A percentile compares a stretch with the other conserved stretches of the same genome.
Evolutionary conservation across 345 rosid genomes (phyloP).

Genomic region (Cardamine occulta): DNA sequence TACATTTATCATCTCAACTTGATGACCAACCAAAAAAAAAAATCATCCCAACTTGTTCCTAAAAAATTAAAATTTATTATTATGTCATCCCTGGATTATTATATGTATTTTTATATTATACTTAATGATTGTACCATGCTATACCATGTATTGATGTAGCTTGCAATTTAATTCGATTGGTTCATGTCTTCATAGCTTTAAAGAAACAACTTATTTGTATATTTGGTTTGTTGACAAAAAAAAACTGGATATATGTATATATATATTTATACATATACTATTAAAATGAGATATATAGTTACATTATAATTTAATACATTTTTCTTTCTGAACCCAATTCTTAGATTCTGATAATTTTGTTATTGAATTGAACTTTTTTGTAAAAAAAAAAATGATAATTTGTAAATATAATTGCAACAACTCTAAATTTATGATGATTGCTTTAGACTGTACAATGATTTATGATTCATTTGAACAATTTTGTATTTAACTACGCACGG

Average conservation of each 20-base stretch:
- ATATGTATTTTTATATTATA: not conserved
- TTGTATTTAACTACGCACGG: too few relatives aligned
- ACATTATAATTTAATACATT: too few relatives aligned
- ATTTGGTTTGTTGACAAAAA: not conserved
- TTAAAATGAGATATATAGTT: too few relatives aligned
- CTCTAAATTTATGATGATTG: too few relatives aligned
- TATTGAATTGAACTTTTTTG: too few relatives aligned
- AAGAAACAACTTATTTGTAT: not conserved
- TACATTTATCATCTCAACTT: conserved; percentile 32
- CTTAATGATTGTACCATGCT: conserved; percentile 19
- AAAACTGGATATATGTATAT: not conserved
- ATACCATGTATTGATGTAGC: not conserved
- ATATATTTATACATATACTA: not conserved
- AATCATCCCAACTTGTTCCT: conserved; percentile 29
- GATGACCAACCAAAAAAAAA: not conserved
- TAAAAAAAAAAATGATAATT: too few relatives aligned
- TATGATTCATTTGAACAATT: too few relatives aligned
- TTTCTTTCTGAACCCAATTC: too few relatives aligned
- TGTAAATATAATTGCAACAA: too few relatives aligned
- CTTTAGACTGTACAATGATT: too few relatives aligned
- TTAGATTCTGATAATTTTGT: too few relatives aligned
- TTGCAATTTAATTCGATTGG: not conserved
- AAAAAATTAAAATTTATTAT: not conserved
- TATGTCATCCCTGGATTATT: conserved; percentile 9
- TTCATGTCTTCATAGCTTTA: not conserved